A percentile compares a stretch with the other conserved stretches of the same genome.
Conservation (phyloP, 2,329 filamentous ascomycete species). For the Verticillium zaregamsianum region DNA sequence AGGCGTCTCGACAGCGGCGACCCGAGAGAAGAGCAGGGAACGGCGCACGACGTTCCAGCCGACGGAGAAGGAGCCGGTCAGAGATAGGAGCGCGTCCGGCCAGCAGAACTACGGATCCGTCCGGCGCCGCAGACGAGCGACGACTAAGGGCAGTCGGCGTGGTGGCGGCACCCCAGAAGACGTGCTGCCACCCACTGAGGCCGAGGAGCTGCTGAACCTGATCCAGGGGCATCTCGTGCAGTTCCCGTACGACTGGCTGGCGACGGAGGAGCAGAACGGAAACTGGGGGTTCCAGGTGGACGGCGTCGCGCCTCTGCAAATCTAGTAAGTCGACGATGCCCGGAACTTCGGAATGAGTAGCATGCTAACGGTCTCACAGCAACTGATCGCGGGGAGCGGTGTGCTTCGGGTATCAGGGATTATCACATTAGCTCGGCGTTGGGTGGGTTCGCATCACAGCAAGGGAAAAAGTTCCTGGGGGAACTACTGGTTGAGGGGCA, state of each 20-base stretch:
- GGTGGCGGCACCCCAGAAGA: slow-evolving; percentile 68
- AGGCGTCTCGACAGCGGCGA: slow-evolving; percentile 20
- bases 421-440: background rate
- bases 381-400: slow-evolving; percentile 20
- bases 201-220: slow-evolving; percentile 75
- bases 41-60: slow-evolving; percentile 55
- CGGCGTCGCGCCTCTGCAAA: slow-evolving; percentile 91
- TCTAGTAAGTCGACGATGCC: slow-evolving; percentile 66
- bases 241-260: slow-evolving; percentile 95
- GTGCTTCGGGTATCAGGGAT: background rate
- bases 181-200: slow-evolving; percentile 68
- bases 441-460: background rate
- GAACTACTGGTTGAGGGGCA: background rate
- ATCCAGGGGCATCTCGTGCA: slow-evolving; percentile 85
- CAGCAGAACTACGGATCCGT: slow-evolving; percentile 42
- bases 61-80: slow-evolving; percentile 42
- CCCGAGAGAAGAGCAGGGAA: slow-evolving; percentile 35
- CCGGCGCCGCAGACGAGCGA: slow-evolving; percentile 62
- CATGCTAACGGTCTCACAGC: slow-evolving; percentile 24
- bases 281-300: slow-evolving; percentile 98
- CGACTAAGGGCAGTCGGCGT: slow-evolving; percentile 64
- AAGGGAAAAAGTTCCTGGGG: background rate
- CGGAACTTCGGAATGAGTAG: background rate
- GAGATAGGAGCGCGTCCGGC: slow-evolving; percentile 23
- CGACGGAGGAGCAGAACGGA: slow-evolving; percentile 83